Evolutionary conservation across 1,139 yeast genomes (phyloP), one percentile per base, ranked within the genome.

Genomic region (Geotrichum reessii): DNA sequence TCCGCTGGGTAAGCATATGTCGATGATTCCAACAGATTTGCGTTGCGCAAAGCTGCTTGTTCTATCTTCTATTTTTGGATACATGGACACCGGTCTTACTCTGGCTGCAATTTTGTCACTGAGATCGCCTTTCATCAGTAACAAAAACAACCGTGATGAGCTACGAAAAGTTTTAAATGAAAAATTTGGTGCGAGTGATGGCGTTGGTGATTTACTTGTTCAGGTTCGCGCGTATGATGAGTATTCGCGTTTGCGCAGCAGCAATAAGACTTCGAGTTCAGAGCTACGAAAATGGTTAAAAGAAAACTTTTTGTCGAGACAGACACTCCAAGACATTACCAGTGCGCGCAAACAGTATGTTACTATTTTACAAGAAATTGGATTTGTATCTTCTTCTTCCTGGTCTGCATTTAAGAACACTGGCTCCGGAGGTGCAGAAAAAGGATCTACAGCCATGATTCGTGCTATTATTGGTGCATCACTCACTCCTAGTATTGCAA

Each of bases 21-120:
- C 97, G 0, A 76, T 84, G 66, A 76, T 93, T 60, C 98, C 98
- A 0, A 78, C 96, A 9, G 98, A 93, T 71, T 80, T 93, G 53
- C 84, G 82, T 61, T 86, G 91, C 59, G 97, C 96, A 6, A 93
- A 93, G 67, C 72, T 92, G 54, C 74, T 93, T 53, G 83, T 92
- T 31, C 80, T 84, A 61, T 90, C 96, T 0, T 83, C 95, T 52
- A 80, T 91, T 12, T 88, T 92, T 71, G 95, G 95, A 0, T 87
- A 95, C 66, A 73, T 90, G n/a, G 92, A 87, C 50, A 74, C 80
- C 40, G 86, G 93, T 60, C 76, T 89, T 24, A 81, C 92, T 0
- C 74, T 90, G 25, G 93, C 96, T 0, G 83, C 97, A 0, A 78
- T 89, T 9, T 74, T 87, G 49, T 83, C 95, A 17, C 78, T 85